phyloP scores from a whole-genome alignment of 2,329 filamentous ascomycete species.

The Torrubiella hemipterigena region DNA sequence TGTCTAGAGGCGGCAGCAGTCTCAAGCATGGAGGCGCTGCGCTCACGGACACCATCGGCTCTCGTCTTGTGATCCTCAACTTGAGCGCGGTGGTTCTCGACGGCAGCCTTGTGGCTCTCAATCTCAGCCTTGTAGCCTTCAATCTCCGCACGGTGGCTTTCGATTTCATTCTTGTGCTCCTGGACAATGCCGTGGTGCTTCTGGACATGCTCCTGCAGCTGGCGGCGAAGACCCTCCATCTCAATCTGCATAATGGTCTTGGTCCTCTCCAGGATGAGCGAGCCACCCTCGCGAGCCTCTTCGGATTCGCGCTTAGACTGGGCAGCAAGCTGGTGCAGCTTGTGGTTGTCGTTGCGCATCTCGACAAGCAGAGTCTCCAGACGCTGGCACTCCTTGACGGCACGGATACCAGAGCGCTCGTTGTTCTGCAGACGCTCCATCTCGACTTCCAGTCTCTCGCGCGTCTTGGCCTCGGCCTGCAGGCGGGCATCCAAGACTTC shows the following conservation, averaged over 20 bases:
- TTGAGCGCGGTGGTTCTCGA: slow-evolving; percentile 77
- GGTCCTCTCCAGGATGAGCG: slow-evolving; percentile 69
- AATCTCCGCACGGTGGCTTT: slow-evolving; percentile 59
- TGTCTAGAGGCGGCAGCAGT: no score
- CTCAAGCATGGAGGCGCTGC: no score
- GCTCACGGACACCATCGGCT: no score
- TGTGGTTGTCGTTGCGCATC: slow-evolving; percentile 54
- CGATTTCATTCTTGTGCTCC: slow-evolving; percentile 70
- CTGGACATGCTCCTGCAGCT: no score
- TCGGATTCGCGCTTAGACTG: slow-evolving; percentile 72
- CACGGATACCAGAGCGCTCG: slow-evolving; percentile 53
- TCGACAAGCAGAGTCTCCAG: slow-evolving; percentile 44
- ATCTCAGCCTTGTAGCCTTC: slow-evolving; percentile 69
- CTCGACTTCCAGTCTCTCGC: slow-evolving; percentile 54
- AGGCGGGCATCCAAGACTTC: slow-evolving; percentile 69
- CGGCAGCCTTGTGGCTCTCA: slow-evolving; percentile 68
- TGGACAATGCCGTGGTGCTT: slow-evolving; percentile 75
- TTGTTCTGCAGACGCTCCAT: slow-evolving; percentile 53
- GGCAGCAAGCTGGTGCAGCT: slow-evolving; percentile 56
- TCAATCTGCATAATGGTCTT: slow-evolving; percentile 68
- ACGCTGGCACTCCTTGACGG: slow-evolving; percentile 49
- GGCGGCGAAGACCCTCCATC: no score
- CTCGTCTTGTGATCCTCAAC: slow-evolving; percentile 56
- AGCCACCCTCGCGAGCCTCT: slow-evolving; percentile 68
- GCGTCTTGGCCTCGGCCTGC: slow-evolving; percentile 59